Base-by-base conservation (phyloP, 1,284 basidiomycete species). In the Puccinia horiana region DNA sequence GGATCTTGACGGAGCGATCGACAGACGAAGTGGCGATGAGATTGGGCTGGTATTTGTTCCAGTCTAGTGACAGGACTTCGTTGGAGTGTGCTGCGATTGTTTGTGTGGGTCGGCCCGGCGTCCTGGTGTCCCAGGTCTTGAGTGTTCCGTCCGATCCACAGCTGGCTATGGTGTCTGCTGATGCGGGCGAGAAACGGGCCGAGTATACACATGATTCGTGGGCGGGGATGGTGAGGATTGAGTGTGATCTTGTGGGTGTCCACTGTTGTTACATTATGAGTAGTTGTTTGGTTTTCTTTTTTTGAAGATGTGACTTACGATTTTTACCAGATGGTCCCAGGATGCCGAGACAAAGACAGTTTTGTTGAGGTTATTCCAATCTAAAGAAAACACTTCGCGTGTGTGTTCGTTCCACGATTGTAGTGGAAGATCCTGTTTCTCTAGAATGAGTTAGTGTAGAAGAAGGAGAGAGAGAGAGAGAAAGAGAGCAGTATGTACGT, bases 341-440 rank as follows among this genome's bases (percentile, higher is more conserved):
- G 93, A 94, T 0, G 92, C 91, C 1, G 82, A 83, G 12, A 32
- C 91, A 87, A 99, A 98, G 0, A 91, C 90, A 83, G 94, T 92
- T 87, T 99, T 99, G 85, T 93, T 92, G 83, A 97, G 88, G 87
- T 98, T 98, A 84, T 93, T 96, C 96, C 96, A 99, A 87, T 99
- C 94, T 16, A 98, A 91, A n/a, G 93, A 93, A 88, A 94, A 96
- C 8, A 95, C 94, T 86, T 99, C 96, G 65, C 92, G 91, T 8
- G 91, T 90, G 87, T 99, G 96, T 87, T 98, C 96, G 84, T 94
- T 92, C 96, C 96, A 99, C 75, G 91, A 91, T 82, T 92, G 91
- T 82, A 98, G 93, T 0, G 96, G 96, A 83, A 92, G 90, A 85
- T 95, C 92, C 93, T 95, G 70, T 89, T 37, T 44, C 52, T 44